Evolutionary conservation across 495 filamentous ascomycete genomes (phyloP), one percentile per base, ranked within the genome.

Genomic region (Penicillium coprophilum): DNA sequence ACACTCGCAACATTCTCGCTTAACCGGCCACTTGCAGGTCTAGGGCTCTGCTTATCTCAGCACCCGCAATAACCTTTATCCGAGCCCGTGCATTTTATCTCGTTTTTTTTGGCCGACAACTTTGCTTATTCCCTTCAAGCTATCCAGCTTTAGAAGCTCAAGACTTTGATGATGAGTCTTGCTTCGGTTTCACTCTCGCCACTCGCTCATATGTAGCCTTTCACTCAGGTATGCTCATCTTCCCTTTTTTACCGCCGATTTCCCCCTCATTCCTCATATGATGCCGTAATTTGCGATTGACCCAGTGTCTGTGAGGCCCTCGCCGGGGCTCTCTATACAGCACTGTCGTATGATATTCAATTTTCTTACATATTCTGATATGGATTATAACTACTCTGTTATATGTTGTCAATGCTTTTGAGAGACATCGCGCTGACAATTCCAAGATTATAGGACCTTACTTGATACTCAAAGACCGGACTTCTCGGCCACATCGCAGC

Each of bases 231-330:
- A 74, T 46, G 68, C 69, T 50, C 41, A 43, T 28, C 40, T 17
- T 52, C 27, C 24, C 12, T 46, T 31, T 46, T 44, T n/a, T n/a
- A n/a, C 19, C 13, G 12, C 34, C 7, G 32, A 36, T 44, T 13
- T 39, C 28, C 13, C 13, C 47, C 44, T 34, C 54, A 19, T 27
- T 28, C 39, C 55, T 80, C 60, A 71, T 56, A 87, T 91, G 91
- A 95, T 93, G 91, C 82, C 72, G 89, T 94, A 96, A 96, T 96
- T 96, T 96, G 91, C 91, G 91, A 91, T 91, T 92, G 91, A 96
- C 86, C 76, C 75, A 69, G 75, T 70, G 72, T 74, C 81, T 86
- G 85, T 87, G 91, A 89, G 77, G 73, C 87, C 82, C 88, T 86
- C 85, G 90, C 91, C 90, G 82, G 89, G 81, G 86, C 17, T 79